Evolutionary conservation across 192 early-diverging fungal species (phyloP).

Genomic region (Coemansia sp.): DNA sequence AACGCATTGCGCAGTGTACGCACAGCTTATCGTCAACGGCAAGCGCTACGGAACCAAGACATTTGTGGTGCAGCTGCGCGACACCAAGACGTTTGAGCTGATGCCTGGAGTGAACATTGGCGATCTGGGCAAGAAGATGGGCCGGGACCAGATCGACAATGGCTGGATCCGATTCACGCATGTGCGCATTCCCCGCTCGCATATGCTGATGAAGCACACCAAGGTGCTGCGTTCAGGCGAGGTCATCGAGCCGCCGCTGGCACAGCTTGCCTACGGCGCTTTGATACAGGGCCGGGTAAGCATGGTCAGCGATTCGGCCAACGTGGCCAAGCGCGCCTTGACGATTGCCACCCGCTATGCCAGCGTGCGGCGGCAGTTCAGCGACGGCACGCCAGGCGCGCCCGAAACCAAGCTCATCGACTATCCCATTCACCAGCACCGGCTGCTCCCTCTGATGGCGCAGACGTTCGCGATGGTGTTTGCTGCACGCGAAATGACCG

Average conservation of each 20-base stretch:
- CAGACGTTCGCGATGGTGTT: conserved; percentile 90
- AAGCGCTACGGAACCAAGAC: conserved; percentile 82
- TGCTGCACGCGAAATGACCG: conserved; percentile 77
- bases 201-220: conserved; percentile 94
- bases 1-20: conserved; percentile 77
- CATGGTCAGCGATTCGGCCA: conserved; percentile 82
- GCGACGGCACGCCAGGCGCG: conserved; percentile 56
- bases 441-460: conserved; percentile 87
- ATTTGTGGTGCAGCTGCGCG: conserved; percentile 85
- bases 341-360: conserved; percentile 90
- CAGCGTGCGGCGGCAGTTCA: conserved; percentile 88
- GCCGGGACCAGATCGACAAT: conserved; percentile 87
- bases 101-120: conserved; percentile 88
- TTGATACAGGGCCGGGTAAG: conserved; percentile 80
- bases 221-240: conserved; percentile 77
- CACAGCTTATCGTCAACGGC: conserved; percentile 78
- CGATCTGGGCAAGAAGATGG: conserved; percentile 93
- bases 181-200: conserved; percentile 82
- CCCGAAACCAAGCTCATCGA: conserved; percentile 88
- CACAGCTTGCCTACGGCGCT: conserved; percentile 85
- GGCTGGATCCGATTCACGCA: conserved; percentile 92
- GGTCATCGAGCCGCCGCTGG: conserved; percentile 76
- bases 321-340: conserved; percentile 84
- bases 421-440: conserved; percentile 91
- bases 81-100: conserved; percentile 71